phyloP scores from a whole-genome alignment of 129 eudicot species.

The Daucus carota region DH1_v3.0 NC_030382.2:50205501-50206000 shows the following conservation, averaged over 20 bases:
- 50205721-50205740: background rate
- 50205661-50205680: background rate
- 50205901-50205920: background rate
- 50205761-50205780: too few species aligned
- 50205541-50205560: slow-evolving; percentile 2
- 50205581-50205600: too few species aligned
- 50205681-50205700: background rate
- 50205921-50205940: too few species aligned
- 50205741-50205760: too few species aligned
- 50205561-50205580: slow-evolving; percentile 3
- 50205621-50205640: background rate
- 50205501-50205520: background rate
- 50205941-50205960: too few species aligned
- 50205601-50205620: background rate
- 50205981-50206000: too few species aligned
- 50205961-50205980: too few species aligned
- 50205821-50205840: too few species aligned
- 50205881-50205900: background rate
- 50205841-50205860: too few species aligned
- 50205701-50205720: background rate
- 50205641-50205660: background rate
- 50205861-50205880: too few species aligned
- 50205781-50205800: too few species aligned
- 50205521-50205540: background rate
- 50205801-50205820: too few species aligned